These are phyloP conservation scores for Cladophialophora bantiana DNA, from an alignment of 2,329 filamentous ascomycete species.

Conservation along the genomic window DNA sequence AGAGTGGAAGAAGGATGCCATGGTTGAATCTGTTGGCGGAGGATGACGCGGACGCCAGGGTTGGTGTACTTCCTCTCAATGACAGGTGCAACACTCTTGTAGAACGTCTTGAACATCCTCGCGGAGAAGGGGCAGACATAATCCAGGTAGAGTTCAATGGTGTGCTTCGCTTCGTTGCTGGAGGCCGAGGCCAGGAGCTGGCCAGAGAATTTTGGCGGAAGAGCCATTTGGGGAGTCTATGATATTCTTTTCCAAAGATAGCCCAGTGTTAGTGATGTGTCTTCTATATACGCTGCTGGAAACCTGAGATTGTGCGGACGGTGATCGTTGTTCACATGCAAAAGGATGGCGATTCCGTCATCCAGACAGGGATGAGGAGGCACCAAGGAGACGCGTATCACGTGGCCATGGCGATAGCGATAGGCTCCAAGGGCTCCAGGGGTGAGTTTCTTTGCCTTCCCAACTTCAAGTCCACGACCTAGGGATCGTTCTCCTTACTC, in stretches of 20 bases:
- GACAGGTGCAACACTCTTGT: slow-evolving; percentile 68
- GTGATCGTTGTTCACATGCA: slow-evolving; percentile 11
- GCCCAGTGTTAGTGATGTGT: background rate
- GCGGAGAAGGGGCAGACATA: slow-evolving; percentile 84
- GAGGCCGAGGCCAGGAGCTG: slow-evolving; percentile 53
- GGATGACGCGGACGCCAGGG: slow-evolving; percentile 71
- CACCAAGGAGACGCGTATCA: background rate
- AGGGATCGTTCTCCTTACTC: too few relatives aligned
- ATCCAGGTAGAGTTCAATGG: slow-evolving; percentile 74
- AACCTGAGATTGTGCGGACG: background rate
- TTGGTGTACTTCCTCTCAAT: slow-evolving; percentile 67
- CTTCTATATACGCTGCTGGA: background rate
- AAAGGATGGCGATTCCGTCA: slow-evolving; percentile 19
- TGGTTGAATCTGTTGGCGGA: slow-evolving; percentile 90
- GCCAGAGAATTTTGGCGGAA: slow-evolving; percentile 66
- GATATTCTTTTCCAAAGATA: background rate
- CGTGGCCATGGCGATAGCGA: slow-evolving; percentile 4
- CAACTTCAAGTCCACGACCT: too few relatives aligned
- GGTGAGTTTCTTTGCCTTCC: too few relatives aligned
- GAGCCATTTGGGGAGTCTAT: slow-evolving; percentile 55
- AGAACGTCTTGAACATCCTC: slow-evolving; percentile 80
- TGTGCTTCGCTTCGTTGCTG: slow-evolving; percentile 57
- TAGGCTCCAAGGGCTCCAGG: background rate
- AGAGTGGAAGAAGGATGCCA: slow-evolving; percentile 91
- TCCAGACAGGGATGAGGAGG: slow-evolving; percentile 9